Percentiles rank a stretch among this genome's conserved stretches.
These are phyloP conservation scores for Microcyclospora tardicrescens DNA, from an alignment of 2,329 filamentous ascomycete genomes.

Conservation along the genomic window DNA sequence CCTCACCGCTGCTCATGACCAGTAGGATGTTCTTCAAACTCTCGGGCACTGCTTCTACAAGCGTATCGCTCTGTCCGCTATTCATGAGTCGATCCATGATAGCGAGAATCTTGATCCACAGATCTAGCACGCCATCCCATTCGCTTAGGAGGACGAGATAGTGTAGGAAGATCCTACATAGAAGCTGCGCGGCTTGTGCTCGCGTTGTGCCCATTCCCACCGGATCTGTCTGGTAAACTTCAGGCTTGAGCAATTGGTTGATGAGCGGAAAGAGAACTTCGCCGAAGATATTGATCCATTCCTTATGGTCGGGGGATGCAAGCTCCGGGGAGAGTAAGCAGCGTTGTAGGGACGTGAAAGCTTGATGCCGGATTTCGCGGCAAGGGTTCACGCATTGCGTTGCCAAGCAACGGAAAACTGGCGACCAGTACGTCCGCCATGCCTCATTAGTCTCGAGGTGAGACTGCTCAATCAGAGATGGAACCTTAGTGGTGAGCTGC, in stretches of 20 bases:
- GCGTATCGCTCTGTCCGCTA: slow-evolving; percentile 62
- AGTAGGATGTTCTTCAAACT: slow-evolving; percentile 91
- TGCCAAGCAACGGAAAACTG: slow-evolving; percentile 79
- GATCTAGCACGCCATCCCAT: slow-evolving; percentile 77
- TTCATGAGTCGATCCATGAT: slow-evolving; percentile 96
- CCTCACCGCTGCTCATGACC: slow-evolving; percentile 85
- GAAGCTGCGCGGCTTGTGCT: slow-evolving; percentile 75
- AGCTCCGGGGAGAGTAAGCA: slow-evolving; percentile 75
- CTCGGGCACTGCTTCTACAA: slow-evolving; percentile 92
- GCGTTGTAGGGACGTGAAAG: slow-evolving; percentile 74
- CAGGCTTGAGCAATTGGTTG: slow-evolving; percentile 74
- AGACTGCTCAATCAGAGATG: slow-evolving; percentile 79
- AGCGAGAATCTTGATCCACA: slow-evolving; percentile 89
- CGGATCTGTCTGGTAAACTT: slow-evolving; percentile 83
- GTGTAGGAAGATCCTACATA: slow-evolving; percentile 92
- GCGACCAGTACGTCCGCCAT: slow-evolving; percentile 96
- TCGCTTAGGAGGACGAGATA: slow-evolving; percentile 76
- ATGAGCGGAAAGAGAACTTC: slow-evolving; percentile 91
- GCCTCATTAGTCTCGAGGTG: slow-evolving; percentile 64
- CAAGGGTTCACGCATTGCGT: slow-evolving; percentile 90
- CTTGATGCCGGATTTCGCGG: slow-evolving; percentile 79
- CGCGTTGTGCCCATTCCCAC: slow-evolving; percentile 91
- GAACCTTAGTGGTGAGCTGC: slow-evolving; percentile 67
- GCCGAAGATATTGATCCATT: slow-evolving; percentile 86
- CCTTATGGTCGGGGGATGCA: slow-evolving; percentile 65